Evolutionary conservation across 78 protist genomes (phyloP).

Genomic region (Trichosphaerium sp.): DNA sequence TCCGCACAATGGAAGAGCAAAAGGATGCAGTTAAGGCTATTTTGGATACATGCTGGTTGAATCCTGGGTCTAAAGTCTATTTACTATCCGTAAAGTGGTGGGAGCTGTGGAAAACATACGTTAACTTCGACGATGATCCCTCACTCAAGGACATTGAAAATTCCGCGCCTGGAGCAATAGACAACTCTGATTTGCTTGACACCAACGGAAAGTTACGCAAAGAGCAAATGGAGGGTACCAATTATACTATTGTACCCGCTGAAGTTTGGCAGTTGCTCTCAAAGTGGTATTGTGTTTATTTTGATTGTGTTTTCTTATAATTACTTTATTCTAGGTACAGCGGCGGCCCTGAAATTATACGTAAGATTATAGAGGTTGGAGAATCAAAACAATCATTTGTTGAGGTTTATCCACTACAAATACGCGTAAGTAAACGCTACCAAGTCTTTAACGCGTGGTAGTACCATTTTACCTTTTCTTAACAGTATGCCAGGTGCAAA

Average conservation of each 20-base stretch:
- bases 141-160: conserved; percentile 17
- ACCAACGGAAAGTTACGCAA: conserved; percentile 5
- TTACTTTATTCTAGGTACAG: conserved; percentile 23
- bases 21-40: too few species aligned
- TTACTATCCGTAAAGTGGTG: conserved; percentile 21
- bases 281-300: too few species aligned
- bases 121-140: conserved; percentile 16
- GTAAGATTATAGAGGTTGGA: conserved; percentile 23
- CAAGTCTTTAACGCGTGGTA: too few species aligned
- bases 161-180: conserved; percentile 26
- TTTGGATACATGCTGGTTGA: too few species aligned
- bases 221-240: not conserved
- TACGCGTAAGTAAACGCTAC: too few species aligned
- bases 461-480: not conserved
- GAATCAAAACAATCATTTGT: conserved; percentile 13
- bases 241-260: conserved; percentile 18
- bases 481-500: not conserved
- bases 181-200: conserved; percentile 24
- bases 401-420: conserved; percentile 11
- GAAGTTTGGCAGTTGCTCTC: too few species aligned
- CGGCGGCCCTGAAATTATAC: conserved; percentile 35
- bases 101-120: conserved; percentile 18
- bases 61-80: too few species aligned
- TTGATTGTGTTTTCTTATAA: too few species aligned
- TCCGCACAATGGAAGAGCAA: too few species aligned